Evolutionary conservation across 345 rosid genomes (phyloP).

Genomic region (Populus tremula): DNA sequence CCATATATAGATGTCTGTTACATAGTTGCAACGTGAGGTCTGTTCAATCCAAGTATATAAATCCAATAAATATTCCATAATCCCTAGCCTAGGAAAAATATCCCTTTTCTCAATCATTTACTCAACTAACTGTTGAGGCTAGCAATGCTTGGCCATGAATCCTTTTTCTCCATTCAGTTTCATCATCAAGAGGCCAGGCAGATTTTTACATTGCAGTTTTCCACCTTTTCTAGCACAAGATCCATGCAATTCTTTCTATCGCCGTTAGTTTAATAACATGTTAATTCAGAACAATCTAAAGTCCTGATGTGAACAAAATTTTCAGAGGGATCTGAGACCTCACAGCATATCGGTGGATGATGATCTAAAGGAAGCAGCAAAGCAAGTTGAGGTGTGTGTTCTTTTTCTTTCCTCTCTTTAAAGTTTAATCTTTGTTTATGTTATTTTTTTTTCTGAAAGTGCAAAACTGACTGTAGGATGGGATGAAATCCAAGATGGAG

Average conservation of each 20-base stretch:
- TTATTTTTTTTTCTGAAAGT: background rate
- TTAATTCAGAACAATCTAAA: background rate
- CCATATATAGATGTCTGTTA: background rate
- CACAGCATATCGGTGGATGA: conserved; percentile 77
- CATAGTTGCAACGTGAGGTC: background rate
- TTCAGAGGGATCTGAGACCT: conserved; percentile 71
- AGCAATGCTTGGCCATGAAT: background rate
- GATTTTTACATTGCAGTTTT: background rate
- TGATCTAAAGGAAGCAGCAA: conserved; percentile 81
- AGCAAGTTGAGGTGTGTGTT: conserved; percentile 66
- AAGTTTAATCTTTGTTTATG: background rate
- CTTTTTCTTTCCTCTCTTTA: background rate
- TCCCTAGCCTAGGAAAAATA: background rate
- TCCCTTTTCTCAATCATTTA: background rate
- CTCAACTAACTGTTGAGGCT: background rate
- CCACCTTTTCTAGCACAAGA: background rate
- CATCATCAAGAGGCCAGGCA: background rate
- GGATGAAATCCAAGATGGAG: conserved; percentile 58
- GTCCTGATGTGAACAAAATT: background rate
- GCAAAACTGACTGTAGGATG: conserved; percentile 42
- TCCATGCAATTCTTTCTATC: background rate
- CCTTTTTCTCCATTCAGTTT: background rate
- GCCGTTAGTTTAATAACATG: background rate
- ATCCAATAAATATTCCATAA: background rate
- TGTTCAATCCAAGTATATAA: background rate